These are phyloP conservation scores for Cenchrus purpureus DNA, from an alignment of 176 grass and related monocot genomes.

Conservation along the genomic window DNA sequence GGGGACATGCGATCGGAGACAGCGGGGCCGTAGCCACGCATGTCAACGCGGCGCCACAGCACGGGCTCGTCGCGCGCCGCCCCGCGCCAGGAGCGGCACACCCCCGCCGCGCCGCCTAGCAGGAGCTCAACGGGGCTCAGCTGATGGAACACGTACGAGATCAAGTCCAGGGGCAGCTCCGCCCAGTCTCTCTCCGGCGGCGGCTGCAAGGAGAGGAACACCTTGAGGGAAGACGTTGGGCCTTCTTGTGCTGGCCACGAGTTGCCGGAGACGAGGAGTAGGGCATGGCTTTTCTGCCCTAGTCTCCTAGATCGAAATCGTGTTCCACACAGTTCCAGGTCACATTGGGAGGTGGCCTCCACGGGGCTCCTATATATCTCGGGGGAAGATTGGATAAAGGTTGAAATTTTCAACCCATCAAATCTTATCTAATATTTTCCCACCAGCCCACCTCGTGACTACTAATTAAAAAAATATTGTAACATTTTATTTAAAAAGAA, in stretches of 20 bases:
- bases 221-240: not conserved
- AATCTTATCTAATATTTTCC: too few species aligned
- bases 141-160: not conserved
- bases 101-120: conserved; percentile 35
- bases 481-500: too few species aligned
- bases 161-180: not conserved
- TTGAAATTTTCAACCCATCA: too few species aligned
- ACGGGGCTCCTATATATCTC: too few species aligned
- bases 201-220: not conserved
- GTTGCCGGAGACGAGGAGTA: not conserved
- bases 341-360: too few species aligned
- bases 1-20: not conserved
- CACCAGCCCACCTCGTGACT: too few species aligned
- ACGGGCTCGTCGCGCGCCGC: not conserved
- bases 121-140: not conserved
- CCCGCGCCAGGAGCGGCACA: conserved; percentile 26
- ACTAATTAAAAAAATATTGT: too few species aligned
- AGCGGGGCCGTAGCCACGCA: not conserved
- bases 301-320: too few species aligned
- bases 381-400: too few species aligned
- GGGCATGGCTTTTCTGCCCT: not conserved
- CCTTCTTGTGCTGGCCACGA: not conserved
- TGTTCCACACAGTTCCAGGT: too few species aligned
- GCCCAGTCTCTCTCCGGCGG: conserved; percentile 41
- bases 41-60: not conserved